Percentiles rank a stretch among this genome's conserved stretches.
Evolutionary conservation across 169 alveolate species (phyloP).

Genomic region (Eimeria mitis): DNA sequence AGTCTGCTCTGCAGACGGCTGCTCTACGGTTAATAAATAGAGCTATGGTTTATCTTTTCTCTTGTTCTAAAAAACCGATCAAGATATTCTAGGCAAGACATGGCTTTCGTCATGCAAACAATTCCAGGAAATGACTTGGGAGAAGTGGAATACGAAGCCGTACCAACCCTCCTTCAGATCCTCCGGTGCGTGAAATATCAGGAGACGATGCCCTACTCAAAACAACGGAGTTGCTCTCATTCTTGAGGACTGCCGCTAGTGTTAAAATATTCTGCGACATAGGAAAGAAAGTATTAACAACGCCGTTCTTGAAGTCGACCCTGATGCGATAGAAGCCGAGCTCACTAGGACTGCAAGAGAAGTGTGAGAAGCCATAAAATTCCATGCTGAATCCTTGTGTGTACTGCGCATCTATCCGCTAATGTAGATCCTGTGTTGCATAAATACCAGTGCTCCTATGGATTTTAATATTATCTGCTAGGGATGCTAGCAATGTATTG

Average conservation of each 20-base stretch:
- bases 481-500: neutral
- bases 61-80: neutral
- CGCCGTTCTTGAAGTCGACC: conserved; percentile 74
- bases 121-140: conserved; percentile 63
- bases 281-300: conserved; percentile 79
- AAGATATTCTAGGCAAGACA: conserved; percentile 65
- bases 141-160: conserved; percentile 54
- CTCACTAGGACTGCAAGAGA: conserved; percentile 26
- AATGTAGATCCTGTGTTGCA: neutral
- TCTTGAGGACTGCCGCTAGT: neutral
- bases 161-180: conserved; percentile 50
- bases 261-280: neutral
- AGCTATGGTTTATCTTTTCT: neutral
- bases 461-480: too few relatives aligned
- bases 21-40: neutral
- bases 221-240: neutral
- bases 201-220: neutral
- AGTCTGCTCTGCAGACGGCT: neutral
- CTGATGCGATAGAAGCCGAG: conserved; percentile 47
- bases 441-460: neutral
- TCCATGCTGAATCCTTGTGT: neutral
- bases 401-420: neutral
- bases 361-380: neutral
- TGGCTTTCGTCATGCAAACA: conserved; percentile 63
- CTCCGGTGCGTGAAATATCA: neutral